Conservation (phyloP, 1,284 basidiomycete species). For the Cystobasidium pallidum region DNA sequence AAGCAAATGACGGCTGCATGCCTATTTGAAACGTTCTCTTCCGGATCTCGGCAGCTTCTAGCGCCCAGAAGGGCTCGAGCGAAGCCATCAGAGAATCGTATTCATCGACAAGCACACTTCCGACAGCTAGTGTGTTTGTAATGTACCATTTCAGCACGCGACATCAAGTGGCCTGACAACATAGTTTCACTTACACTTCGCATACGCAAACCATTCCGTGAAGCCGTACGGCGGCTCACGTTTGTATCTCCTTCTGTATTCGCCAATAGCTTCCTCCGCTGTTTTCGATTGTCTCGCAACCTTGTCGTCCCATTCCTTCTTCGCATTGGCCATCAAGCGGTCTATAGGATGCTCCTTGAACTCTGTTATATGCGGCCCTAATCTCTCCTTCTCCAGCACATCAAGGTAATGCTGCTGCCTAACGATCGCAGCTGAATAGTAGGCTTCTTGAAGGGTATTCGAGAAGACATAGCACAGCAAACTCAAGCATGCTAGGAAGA, state of each 20-base stretch:
- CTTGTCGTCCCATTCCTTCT: slow-evolving; percentile 50
- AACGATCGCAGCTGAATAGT: slow-evolving; percentile 30
- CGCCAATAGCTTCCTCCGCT: slow-evolving; percentile 49
- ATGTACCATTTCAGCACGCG: no score
- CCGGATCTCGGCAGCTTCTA: slow-evolving; percentile 72
- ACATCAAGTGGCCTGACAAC: no score
- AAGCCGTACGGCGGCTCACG: slow-evolving; percentile 55
- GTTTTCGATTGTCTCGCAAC: slow-evolving; percentile 51
- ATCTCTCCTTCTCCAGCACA: slow-evolving; percentile 15
- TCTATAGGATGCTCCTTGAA: slow-evolving; percentile 50
- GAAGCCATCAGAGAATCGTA: slow-evolving; percentile 78
- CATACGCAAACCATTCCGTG: slow-evolving; percentile 65
- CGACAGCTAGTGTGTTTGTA: no score
- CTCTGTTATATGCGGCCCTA: slow-evolving; percentile 40
- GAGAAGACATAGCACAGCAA: slow-evolving; percentile 39
- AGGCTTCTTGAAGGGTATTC: slow-evolving; percentile 39
- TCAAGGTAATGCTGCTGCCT: slow-evolving; percentile 18
- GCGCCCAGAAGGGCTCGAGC: slow-evolving; percentile 75
- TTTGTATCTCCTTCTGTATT: slow-evolving; percentile 53
- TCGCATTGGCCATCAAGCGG: slow-evolving; percentile 52
- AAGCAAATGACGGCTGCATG: slow-evolving; percentile 66
- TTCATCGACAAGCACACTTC: slow-evolving; percentile 57
- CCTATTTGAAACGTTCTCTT: slow-evolving; percentile 71
- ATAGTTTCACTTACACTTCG: slow-evolving; percentile 56
- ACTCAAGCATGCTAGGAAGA: slow-evolving; percentile 24